Conservation (phyloP, 257 asterid species). For the Voacanga thouarsii region DNA sequence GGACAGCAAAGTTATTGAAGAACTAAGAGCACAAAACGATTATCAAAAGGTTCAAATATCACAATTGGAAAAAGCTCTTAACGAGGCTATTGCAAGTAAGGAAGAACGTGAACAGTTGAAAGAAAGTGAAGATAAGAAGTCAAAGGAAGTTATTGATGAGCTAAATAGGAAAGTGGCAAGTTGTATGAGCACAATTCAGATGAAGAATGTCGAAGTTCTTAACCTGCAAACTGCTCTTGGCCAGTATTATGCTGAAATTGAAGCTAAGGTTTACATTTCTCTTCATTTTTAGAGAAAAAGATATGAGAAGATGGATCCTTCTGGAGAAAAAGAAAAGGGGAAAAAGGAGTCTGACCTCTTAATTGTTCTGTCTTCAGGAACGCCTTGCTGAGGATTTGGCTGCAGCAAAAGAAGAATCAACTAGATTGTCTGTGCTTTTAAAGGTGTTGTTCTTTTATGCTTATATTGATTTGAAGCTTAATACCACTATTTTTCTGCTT, state of each 20-base stretch:
- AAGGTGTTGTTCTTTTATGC: constrained; percentile 49
- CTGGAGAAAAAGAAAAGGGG: neutral
- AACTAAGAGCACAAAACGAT: constrained; percentile 65
- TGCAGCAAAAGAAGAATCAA: constrained; percentile 68
- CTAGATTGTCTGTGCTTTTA: constrained; percentile 60
- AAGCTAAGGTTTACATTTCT: constrained; percentile 65
- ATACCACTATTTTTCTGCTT: neutral
- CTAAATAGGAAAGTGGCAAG: constrained; percentile 66
- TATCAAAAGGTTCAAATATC: constrained; percentile 67
- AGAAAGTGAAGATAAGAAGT: constrained; percentile 55
- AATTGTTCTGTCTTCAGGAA: constrained; percentile 50
- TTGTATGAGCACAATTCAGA: constrained; percentile 67
- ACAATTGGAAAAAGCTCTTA: constrained; percentile 73
- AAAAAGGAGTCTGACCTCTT: neutral
- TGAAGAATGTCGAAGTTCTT: constrained; percentile 83
- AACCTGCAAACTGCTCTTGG: constrained; percentile 99
- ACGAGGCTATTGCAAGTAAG: constrained; percentile 58
- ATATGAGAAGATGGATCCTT: constrained; percentile 10
- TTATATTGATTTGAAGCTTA: constrained; percentile 5
- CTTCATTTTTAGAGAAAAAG: constrained; percentile 14
- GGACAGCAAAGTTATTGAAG: constrained; percentile 89
- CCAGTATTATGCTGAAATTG: constrained; percentile 97
- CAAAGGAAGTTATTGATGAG: constrained; percentile 69
- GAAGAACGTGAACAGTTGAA: constrained; percentile 65
- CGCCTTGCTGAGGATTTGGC: constrained; percentile 74